These are phyloP conservation scores for Macrolepiota dolichaula DNA, from an alignment of 768 basidiomycete genomes.

Conservation along the genomic window DNA sequence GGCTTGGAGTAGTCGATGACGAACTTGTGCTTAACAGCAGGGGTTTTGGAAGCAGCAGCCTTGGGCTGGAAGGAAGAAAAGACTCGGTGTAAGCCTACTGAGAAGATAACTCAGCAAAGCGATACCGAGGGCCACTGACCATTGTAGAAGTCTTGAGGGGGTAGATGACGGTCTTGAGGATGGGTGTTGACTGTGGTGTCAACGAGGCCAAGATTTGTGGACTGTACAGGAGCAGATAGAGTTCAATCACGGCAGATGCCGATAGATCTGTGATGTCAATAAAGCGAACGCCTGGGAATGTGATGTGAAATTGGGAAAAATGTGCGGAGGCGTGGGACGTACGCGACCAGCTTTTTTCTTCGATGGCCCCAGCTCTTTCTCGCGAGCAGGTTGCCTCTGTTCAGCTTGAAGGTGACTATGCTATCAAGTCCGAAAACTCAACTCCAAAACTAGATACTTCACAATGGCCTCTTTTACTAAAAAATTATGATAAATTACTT, in stretches of 20 bases:
- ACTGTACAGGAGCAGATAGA: constrained; percentile 54
- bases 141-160: constrained; percentile 41
- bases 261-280: constrained; percentile 9
- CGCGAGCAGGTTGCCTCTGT: constrained; percentile 70
- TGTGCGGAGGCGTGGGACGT: background rate
- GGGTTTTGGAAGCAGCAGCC: constrained; percentile 48
- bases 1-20: constrained; percentile 80
- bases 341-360: constrained; percentile 2
- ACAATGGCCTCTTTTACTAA: constrained; percentile 95
- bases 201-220: constrained; percentile 21
- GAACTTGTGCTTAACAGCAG: constrained; percentile 66
- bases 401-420: constrained; percentile 71
- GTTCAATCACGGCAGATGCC: constrained; percentile 25
- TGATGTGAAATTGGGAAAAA: background rate
- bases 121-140: constrained; percentile 63
- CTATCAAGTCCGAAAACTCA: constrained; percentile 75
- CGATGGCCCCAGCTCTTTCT: constrained; percentile 51
- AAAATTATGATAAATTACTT: constrained; percentile 98
- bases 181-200: constrained; percentile 24
- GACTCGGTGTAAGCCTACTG: constrained; percentile 73
- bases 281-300: background rate
- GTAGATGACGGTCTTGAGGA: constrained; percentile 10
- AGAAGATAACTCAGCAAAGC: constrained; percentile 92
- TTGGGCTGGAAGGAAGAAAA: constrained; percentile 48
- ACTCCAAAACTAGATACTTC: constrained; percentile 88